Evolutionary conservation across 192 early-diverging fungal genomes (phyloP), one percentile per base, ranked within the genome.

Genomic region (Coemansia umbellata): DNA sequence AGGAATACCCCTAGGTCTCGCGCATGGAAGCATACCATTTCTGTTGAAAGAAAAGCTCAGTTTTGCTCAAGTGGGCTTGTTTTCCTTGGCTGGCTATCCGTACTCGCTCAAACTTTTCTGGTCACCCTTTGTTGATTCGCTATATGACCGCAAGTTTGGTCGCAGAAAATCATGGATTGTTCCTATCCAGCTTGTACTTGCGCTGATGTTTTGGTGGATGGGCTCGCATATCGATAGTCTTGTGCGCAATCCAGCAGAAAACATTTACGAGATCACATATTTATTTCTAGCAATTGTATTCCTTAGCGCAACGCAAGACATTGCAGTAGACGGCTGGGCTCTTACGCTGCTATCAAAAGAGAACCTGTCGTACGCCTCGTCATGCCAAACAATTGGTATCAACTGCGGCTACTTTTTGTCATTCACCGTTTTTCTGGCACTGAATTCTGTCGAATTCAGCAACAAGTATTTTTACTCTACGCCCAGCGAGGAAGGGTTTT

Each of bases 21-120:
- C 84, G 5, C 89, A 93, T 60, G 94, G 93, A 23, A 90, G 87
- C 31, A 87, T 99, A 24, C 94, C 94, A 22, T 99, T 95, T 61
- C 61, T 99, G 32, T 84, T 99, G 39, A 99, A 99, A 70, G 83
- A 86, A 23, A 91, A 93, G 62, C 80, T 99, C 37, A 89, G 89
- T 28, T 99, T 90, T 63, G 81, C 84, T 21, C 87, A 99, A 64
- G 87, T 99, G 40, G 96, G 91, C 8, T 67, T 97, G 57, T 96
- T 99, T 59, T 91, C 94, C 22, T 69, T 99, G 44, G 90, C 94
- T 5, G 87, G 88, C 8, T 99, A 95, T 73, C 96, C 96, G 11
- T 99, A 99, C 67, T 94, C 91, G 31, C 85, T 99, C 35, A 99
- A 99, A 80, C 85, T 98, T 22, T 78, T 98, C 31, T 98, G 95